Percentiles rank a stretch among this genome's conserved stretches.
Conservation (phyloP, 805 yeast species). For the Cyberlindnera veronae region DNA sequence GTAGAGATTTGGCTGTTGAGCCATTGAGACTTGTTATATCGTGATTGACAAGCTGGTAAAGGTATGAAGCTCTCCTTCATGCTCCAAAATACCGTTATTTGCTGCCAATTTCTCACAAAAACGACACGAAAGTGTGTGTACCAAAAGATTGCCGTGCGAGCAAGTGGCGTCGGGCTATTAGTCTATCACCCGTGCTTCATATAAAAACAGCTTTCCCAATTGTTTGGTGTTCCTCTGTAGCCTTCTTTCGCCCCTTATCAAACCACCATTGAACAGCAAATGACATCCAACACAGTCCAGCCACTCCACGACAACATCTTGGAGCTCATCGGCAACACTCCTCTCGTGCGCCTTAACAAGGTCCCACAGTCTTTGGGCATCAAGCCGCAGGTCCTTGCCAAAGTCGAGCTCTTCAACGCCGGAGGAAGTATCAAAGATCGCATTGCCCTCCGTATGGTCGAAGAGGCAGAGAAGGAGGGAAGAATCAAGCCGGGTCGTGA, state of each 20-base stretch:
- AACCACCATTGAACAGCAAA: too few relatives aligned
- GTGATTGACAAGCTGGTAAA: too few relatives aligned
- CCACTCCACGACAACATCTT: slow-evolving; percentile 37
- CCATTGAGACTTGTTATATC: too few relatives aligned
- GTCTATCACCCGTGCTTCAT: too few relatives aligned
- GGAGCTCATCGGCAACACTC: slow-evolving; percentile 84
- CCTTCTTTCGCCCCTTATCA: too few relatives aligned
- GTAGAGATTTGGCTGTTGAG: too few relatives aligned
- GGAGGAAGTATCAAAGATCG: slow-evolving; percentile 91
- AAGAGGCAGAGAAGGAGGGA: slow-evolving; percentile 77
- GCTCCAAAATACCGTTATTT: too few relatives aligned
- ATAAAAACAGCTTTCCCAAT: too few relatives aligned
- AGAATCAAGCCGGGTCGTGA: slow-evolving; percentile 85
- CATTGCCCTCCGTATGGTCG: slow-evolving; percentile 82
- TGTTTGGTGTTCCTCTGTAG: too few relatives aligned
- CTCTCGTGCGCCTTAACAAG: slow-evolving; percentile 68
- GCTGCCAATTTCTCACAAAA: neutral
- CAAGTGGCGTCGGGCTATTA: slow-evolving; percentile 10
- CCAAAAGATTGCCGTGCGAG: slow-evolving; percentile 15
- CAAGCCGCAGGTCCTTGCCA: slow-evolving; percentile 68
- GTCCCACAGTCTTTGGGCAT: slow-evolving; percentile 75
- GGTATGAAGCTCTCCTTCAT: too few relatives aligned
- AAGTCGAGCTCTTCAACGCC: slow-evolving; percentile 79
- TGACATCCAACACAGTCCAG: slow-evolving; percentile 3
- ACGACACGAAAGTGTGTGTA: neutral